Evolutionary conservation across 805 yeast species (phyloP), one percentile per base, ranked within the genome.

Genomic region (Pichia californica): DNA sequence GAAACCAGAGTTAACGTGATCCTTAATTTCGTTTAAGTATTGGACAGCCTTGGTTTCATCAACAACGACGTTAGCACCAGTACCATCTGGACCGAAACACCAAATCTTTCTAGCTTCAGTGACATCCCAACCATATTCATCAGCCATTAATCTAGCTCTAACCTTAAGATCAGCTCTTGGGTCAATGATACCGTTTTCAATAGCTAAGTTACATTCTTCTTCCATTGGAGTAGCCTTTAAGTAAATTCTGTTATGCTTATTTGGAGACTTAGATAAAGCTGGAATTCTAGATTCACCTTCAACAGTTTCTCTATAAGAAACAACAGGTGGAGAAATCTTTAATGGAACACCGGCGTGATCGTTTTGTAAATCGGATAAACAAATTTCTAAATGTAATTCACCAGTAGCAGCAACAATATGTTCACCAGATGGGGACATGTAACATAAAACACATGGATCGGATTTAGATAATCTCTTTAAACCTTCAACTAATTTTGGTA

Each of bases 61-160:
- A 73, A 91, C 95, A 68, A 91, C 97, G 68, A 93, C 74, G 80
- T 91, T 91, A 66, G 99, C 89, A 76, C 99, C 99, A 71, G 77
- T 82, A 75, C 97, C 97, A 69, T 91, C 99, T 70, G 99, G 98
- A 79, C 99, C 99, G 88, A 91, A 91, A 85, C 96, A 88, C 99
- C 99, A 91, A 69, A 91, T 93, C 93, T 93, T 91, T 85, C 99
- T 89, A 76, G 97, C 99, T 69, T 91, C 99, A 62, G 96, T 81
- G 70, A 93, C 97, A 70, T 91, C 98, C 99, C 99, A 91, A 62
- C 91, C 96, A 83, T 73, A 93, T 71, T 93, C 96, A 71, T 91
- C 98, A 69, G 98, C 98, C 81, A 91, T 79, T 69, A 87, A 65
- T 83, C 98, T 89, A 63, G 98, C 99, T 81, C 99, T 89, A 63